Evolutionary conservation across 441 rosid species (phyloP).

Genomic region (Omphalea diandra): DNA sequence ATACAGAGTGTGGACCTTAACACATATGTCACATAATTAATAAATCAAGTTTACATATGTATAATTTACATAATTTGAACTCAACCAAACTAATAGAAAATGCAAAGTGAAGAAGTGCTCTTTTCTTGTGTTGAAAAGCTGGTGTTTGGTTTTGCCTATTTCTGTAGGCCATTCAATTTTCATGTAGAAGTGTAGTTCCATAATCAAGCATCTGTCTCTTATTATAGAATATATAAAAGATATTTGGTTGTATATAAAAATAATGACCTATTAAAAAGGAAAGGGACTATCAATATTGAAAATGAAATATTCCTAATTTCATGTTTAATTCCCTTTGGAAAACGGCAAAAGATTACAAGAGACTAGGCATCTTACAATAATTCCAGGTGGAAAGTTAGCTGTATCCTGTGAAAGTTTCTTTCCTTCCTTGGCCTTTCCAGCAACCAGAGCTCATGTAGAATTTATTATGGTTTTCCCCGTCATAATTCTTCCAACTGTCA

Average conservation of each 20-base stretch:
- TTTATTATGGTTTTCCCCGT: constrained; percentile 6
- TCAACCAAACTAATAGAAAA: too few relatives aligned
- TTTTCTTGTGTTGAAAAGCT: not conserved
- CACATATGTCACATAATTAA: too few relatives aligned
- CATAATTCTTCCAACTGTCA: constrained; percentile 6
- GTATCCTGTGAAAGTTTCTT: not conserved
- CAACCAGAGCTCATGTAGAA: constrained; percentile 5
- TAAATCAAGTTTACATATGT: too few relatives aligned
- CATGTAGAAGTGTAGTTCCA: too few relatives aligned
- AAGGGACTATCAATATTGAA: constrained; percentile 3
- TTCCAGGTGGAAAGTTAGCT: constrained; percentile 12
- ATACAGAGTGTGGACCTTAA: not conserved
- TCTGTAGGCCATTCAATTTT: not conserved
- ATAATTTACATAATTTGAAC: too few relatives aligned
- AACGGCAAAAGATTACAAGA: not conserved
- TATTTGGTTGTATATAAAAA: not conserved
- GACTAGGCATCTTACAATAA: constrained; percentile 10
- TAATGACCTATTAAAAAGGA: not conserved
- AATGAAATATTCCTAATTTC: constrained; percentile 14
- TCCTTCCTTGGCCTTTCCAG: constrained; percentile 5
- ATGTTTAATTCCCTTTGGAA: constrained; percentile 1
- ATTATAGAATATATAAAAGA: too few relatives aligned
- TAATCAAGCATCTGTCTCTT: too few relatives aligned
- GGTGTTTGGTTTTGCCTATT: not conserved
- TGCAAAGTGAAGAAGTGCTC: too few relatives aligned